Evolutionary conservation across 257 asterid species (phyloP).

Genomic region (Solanum gracilifrons): DNA sequence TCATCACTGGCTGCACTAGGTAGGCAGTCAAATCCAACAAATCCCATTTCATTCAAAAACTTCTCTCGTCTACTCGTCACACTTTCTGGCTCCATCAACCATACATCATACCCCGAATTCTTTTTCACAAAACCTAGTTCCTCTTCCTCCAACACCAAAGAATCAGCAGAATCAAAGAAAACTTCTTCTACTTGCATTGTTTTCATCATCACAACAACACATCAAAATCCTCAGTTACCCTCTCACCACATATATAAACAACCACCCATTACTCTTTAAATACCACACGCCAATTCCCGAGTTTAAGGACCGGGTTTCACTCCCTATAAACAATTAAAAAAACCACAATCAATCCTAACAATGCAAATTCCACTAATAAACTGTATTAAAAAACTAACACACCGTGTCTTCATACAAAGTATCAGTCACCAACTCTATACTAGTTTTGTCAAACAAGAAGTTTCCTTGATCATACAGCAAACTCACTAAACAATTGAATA

Average conservation of each 20-base stretch:
- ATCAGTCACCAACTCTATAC: conserved; percentile 16
- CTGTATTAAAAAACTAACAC: neutral
- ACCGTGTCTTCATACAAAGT: conserved; percentile 26
- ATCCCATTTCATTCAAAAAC: conserved; percentile 41
- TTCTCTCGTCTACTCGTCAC: conserved; percentile 40
- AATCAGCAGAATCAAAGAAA: conserved; percentile 54
- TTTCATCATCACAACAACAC: conserved; percentile 16
- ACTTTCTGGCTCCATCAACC: conserved; percentile 60
- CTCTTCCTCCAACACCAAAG: conserved; percentile 32
- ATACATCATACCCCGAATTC: conserved; percentile 30
- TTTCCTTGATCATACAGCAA: conserved; percentile 7
- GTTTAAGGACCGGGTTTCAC: conserved; percentile 39
- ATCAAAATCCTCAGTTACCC: conserved; percentile 16
- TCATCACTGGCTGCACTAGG: neutral
- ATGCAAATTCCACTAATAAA: neutral
- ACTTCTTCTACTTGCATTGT: conserved; percentile 30
- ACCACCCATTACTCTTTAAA: conserved; percentile 5
- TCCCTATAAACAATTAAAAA: conserved; percentile 13
- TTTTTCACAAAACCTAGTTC: conserved; percentile 10
- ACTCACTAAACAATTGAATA: conserved; percentile 9
- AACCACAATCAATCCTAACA: conserved; percentile 11
- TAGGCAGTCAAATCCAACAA: conserved; percentile 9
- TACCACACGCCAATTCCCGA: conserved; percentile 2
- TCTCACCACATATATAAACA: conserved; percentile 1
- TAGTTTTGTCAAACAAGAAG: neutral